Evolutionary conservation across 108 stramenopile species (phyloP).

Genomic region (Skeletonema menzelii): DNA sequence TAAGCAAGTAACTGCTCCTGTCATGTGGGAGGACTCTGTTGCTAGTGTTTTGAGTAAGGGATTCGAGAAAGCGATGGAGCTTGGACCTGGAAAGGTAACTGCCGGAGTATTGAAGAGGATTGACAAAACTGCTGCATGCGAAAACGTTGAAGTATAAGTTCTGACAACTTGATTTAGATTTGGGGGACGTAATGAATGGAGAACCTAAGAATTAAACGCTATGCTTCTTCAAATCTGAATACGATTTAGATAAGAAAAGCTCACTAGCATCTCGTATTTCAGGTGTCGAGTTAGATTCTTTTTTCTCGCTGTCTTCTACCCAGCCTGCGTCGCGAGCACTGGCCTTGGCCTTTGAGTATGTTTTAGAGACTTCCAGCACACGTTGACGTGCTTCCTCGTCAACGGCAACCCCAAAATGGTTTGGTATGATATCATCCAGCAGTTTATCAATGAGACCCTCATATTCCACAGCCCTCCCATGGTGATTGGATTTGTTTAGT

Average conservation of each 20-base stretch:
- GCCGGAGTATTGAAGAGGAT: slow-evolving; percentile 96
- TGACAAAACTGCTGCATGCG: slow-evolving; percentile 86
- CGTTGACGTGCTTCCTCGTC: slow-evolving; percentile 38
- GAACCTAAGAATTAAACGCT: background rate
- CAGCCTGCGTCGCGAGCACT: slow-evolving; percentile 28
- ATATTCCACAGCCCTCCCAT: slow-evolving; percentile 70
- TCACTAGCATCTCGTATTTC: slow-evolving; percentile 59
- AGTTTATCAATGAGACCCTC: slow-evolving; percentile 62
- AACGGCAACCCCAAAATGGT: slow-evolving; percentile 56
- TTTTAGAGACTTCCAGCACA: slow-evolving; percentile 55
- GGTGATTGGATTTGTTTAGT: slow-evolving; percentile 7
- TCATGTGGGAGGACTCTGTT: slow-evolving; percentile 95
- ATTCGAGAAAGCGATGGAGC: slow-evolving; percentile 87
- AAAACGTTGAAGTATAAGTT: slow-evolving; percentile 88
- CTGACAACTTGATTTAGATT: background rate
- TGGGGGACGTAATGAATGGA: background rate
- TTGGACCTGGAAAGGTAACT: slow-evolving; percentile 94
- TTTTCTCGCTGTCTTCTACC: slow-evolving; percentile 60
- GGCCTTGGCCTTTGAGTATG: slow-evolving; percentile 67
- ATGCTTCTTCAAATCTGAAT: slow-evolving; percentile 26
- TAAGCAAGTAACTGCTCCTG: slow-evolving; percentile 96
- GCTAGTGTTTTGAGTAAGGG: slow-evolving; percentile 79
- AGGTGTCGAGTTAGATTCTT: slow-evolving; percentile 52
- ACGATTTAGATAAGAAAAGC: slow-evolving; percentile 47
- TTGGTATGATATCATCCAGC: slow-evolving; percentile 59